Evolutionary conservation across 805 yeast genomes (phyloP).

Genomic region (Candida andamanensis): DNA sequence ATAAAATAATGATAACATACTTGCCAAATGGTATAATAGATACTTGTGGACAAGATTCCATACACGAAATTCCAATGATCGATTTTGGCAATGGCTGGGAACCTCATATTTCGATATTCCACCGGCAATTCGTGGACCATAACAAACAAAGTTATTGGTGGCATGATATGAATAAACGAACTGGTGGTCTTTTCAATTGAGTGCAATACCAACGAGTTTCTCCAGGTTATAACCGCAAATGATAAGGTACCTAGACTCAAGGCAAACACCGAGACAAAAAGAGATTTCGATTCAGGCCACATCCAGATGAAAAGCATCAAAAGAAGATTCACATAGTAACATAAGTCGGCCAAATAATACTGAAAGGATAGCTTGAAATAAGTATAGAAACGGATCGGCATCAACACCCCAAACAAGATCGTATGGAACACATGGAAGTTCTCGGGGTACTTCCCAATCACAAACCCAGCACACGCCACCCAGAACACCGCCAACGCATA

Average conservation of each 20-base stretch:
- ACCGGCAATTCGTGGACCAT: conserved; percentile 72
- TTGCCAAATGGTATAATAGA: conserved; percentile 88
- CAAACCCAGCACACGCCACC: conserved; percentile 66
- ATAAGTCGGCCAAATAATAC: conserved; percentile 85
- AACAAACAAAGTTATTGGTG: conserved; percentile 83
- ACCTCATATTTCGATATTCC: conserved; percentile 50
- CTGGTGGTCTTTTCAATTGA: conserved; percentile 89
- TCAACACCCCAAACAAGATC: conserved; percentile 48
- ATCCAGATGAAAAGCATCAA: conserved; percentile 74
- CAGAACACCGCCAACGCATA: conserved; percentile 68
- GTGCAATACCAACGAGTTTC: conserved; percentile 88
- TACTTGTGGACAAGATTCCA: conserved; percentile 73
- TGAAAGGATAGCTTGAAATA: conserved; percentile 77
- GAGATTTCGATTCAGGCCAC: conserved; percentile 64
- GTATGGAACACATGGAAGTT: conserved; percentile 77
- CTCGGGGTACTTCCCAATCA: conserved; percentile 74
- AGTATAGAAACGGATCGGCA: conserved; percentile 83
- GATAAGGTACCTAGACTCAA: conserved; percentile 84
- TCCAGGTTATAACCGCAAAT: conserved; percentile 94
- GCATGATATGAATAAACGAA: conserved; percentile 84
- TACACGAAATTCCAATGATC: conserved; percentile 62
- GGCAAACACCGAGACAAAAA: conserved; percentile 81
- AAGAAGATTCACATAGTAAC: conserved; percentile 82
- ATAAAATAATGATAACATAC: conserved; percentile 85
- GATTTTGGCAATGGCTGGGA: conserved; percentile 74